Conservation (phyloP, 306 rosid species). For the Dryas octopetala region DNA sequence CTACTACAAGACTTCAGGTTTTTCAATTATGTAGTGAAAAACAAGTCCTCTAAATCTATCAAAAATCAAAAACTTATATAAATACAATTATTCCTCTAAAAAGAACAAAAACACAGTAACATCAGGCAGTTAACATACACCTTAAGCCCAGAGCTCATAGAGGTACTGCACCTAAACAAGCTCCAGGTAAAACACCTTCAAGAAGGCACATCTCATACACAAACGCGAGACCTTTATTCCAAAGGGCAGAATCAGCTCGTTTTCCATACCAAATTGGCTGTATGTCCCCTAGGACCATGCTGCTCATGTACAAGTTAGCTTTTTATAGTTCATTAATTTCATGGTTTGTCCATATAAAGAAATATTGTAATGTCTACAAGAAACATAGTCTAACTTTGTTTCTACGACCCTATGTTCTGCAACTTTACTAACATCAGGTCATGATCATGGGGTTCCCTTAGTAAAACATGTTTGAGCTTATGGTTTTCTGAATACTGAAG, state of each 20-base stretch:
- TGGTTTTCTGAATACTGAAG: not conserved
- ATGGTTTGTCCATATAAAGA: not conserved
- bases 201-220: not conserved
- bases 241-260: not conserved
- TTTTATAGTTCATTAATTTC: not conserved
- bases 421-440: not conserved
- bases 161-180: not conserved
- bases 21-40: not conserved
- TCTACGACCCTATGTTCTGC: not conserved
- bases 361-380: not conserved
- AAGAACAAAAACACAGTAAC: not conserved
- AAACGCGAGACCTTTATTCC: not conserved
- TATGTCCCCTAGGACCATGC: not conserved
- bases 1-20: not conserved
- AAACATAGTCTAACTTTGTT: not conserved
- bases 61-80: not conserved
- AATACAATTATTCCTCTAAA: not conserved
- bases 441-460: not conserved
- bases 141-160: not conserved
- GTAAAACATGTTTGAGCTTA: not conserved
- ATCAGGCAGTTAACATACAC: not conserved
- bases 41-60: not conserved
- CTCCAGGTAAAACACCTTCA: not conserved
- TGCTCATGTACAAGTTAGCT: not conserved
- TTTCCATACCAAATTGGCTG: not conserved